Percentiles rank a stretch among this genome's conserved stretches.
Conservation (phyloP, 305 asterid genomes). For the Euphrasia arctica region DNA sequence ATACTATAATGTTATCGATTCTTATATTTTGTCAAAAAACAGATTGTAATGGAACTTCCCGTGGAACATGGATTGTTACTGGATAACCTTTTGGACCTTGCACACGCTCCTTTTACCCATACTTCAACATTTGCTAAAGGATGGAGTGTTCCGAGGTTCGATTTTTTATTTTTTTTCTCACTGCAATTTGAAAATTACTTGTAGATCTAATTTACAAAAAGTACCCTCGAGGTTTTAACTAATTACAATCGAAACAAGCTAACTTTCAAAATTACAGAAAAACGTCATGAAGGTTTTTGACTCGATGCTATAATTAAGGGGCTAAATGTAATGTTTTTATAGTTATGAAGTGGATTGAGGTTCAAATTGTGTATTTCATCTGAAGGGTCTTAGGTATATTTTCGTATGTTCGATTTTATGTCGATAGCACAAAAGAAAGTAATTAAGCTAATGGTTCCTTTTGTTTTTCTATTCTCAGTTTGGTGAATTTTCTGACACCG, state of each 20-base stretch:
- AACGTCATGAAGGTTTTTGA: background rate
- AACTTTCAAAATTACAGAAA: background rate
- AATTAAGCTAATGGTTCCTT: conserved; percentile 1
- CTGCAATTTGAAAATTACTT: too few species aligned
- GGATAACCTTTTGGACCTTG: conserved; percentile 94
- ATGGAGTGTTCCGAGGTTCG: conserved; percentile 86
- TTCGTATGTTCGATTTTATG: background rate
- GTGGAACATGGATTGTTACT: conserved; percentile 87
- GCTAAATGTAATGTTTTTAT: background rate
- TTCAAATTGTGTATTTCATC: too few species aligned
- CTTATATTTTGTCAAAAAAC: conserved; percentile 27
- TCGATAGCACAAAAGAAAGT: background rate
- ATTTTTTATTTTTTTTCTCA: background rate
- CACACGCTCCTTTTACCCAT: conserved; percentile 94
- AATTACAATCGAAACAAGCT: background rate
- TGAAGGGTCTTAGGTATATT: background rate
- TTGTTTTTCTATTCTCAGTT: conserved; percentile 43
- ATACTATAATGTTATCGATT: background rate
- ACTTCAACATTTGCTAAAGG: conserved; percentile 95
- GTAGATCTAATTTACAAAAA: too few species aligned
- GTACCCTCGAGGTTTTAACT: background rate
- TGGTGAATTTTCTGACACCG: conserved; percentile 87
- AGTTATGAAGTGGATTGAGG: background rate
- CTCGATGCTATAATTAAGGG: background rate
- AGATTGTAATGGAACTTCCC: conserved; percentile 91